A percentile compares a stretch with the other conserved stretches of the same genome.
These are phyloP conservation scores for Dothideomycetes sp. DNA, from an alignment of 2,329 filamentous ascomycete genomes.

Conservation along the genomic window DNA sequence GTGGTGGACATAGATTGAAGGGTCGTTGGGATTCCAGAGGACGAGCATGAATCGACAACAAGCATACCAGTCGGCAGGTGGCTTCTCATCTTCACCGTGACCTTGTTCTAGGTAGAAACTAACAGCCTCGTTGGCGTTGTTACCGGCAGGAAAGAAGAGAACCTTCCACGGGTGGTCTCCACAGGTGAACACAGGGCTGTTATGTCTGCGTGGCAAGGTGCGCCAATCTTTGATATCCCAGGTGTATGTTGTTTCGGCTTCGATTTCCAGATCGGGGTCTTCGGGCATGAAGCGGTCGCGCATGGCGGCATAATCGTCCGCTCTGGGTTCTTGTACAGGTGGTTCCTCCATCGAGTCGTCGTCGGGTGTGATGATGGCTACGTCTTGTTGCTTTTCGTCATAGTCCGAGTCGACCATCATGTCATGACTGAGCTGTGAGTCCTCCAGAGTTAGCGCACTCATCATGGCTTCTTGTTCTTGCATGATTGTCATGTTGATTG, in stretches of 20 bases:
- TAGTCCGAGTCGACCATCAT: slow-evolving; percentile 56
- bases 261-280: slow-evolving; percentile 68
- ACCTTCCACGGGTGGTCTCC: slow-evolving; percentile 89
- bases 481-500: too few species aligned
- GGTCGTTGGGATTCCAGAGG: slow-evolving; percentile 87
- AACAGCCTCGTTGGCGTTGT: slow-evolving; percentile 75
- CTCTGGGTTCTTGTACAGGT: slow-evolving; percentile 36
- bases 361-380: slow-evolving; percentile 53
- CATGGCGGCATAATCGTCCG: slow-evolving; percentile 69
- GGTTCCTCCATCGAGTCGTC: slow-evolving; percentile 48
- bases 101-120: slow-evolving; percentile 97
- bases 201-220: slow-evolving; percentile 64
- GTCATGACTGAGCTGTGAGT: slow-evolving; percentile 48
- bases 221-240: slow-evolving; percentile 88
- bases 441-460: slow-evolving; percentile 11
- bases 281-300: slow-evolving; percentile 68
- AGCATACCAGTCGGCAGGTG: slow-evolving; percentile 90
- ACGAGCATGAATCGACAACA: slow-evolving; percentile 94
- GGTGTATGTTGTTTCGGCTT: slow-evolving; percentile 66
- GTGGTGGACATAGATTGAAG: slow-evolving; percentile 67
- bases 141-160: slow-evolving; percentile 89
- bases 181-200: slow-evolving; percentile 79
- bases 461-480: not conserved
- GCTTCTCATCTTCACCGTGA: slow-evolving; percentile 56
- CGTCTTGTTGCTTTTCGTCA: slow-evolving; percentile 48